Base-by-base conservation (phyloP, 139 green algal genomes). In the Spirogloea muscicola region DNA sequence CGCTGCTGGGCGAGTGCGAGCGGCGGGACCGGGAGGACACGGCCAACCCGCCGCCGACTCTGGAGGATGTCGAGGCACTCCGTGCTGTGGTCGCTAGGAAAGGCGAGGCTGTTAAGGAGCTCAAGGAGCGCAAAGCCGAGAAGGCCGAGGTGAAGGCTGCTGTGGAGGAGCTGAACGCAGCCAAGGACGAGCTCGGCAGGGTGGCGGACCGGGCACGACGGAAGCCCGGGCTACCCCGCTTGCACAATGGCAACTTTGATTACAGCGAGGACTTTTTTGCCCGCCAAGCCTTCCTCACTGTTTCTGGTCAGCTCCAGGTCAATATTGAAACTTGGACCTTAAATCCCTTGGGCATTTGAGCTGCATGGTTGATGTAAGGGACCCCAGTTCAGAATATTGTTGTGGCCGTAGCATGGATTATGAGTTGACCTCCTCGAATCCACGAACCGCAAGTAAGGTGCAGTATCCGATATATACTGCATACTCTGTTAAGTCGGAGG, bases 241-340 rank as follows among this genome's bases (percentile, higher is more conserved):
- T 86, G 7, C 86, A 87, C 40, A 68, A 21, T 37, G 71, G 71
- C 31, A 13, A 16, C 3, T 60, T 97, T 0, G 92, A 97, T 84
- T 98, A 96, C 84, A 77, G 52, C 5, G 68, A 92, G 57, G 95
- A 99, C 88, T 99, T 99, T 71, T 99, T 99, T 79, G 85, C 82
- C 42, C 82, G 85, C 66, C 83, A 88, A 3, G 80, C 95, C 13
- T 99, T 86, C 85, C 86, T 99, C 7, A 98, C 94, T 0, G 94
- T 82, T 18, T 96, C 89, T 6, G 92, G 92, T 4, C 92, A 97
- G 84, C 89, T 94, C 40, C 83, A 94, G 62, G 66, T 74, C 44
- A 36, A 46, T 58, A 13, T 10, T 55, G 21, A 55, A 55, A 31
- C 46, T 31, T 21, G 21, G 46, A 55, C 46, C 21, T 21, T 31